These are phyloP conservation scores for Didymella segeticola DNA, from an alignment of 2,329 filamentous ascomycete genomes.

Conservation along the genomic window DNA sequence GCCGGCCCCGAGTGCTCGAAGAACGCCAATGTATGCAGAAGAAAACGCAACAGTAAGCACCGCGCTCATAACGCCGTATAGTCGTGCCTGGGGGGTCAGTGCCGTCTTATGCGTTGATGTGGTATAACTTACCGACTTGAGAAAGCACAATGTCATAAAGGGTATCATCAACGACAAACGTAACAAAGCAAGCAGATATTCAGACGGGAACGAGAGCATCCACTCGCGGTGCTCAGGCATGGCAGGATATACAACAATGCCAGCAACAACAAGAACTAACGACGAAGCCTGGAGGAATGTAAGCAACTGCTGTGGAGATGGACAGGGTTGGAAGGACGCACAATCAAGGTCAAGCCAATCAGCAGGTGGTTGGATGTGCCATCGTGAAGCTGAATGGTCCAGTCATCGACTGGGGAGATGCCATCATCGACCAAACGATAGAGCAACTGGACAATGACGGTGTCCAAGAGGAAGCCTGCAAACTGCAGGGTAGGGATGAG, in stretches of 20 bases:
- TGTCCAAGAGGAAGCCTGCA: slow-evolving; percentile 39
- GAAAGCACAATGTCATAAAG: slow-evolving; percentile 46
- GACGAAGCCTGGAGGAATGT: slow-evolving; percentile 36
- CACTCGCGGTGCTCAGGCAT: slow-evolving; percentile 46
- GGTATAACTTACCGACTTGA: slow-evolving; percentile 38
- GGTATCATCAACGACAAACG: slow-evolving; percentile 48
- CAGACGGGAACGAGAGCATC: slow-evolving; percentile 41
- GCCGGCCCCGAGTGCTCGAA: slow-evolving; percentile 41
- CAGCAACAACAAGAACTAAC: slow-evolving; percentile 37
- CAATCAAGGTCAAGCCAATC: slow-evolving; percentile 40
- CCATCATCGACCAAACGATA: slow-evolving; percentile 40
- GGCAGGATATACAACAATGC: slow-evolving; percentile 37
- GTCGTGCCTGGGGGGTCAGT: slow-evolving; percentile 37
- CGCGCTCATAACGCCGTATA: slow-evolving; percentile 45
- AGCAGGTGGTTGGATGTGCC: slow-evolving; percentile 37
- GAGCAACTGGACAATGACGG: slow-evolving; percentile 30
- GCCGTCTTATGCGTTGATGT: not conserved
- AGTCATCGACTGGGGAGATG: slow-evolving; percentile 31
- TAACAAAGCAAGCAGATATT: slow-evolving; percentile 44
- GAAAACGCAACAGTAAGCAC: slow-evolving; percentile 43
- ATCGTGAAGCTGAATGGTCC: slow-evolving; percentile 34
- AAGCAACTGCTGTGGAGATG: slow-evolving; percentile 15
- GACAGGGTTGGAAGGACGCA: no score
- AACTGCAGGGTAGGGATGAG: slow-evolving; percentile 41
- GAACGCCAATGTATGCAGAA: slow-evolving; percentile 43